These are phyloP conservation scores for Rhizopogon vinicolor DNA, from an alignment of 768 basidiomycete species.

Conservation along the genomic window DNA sequence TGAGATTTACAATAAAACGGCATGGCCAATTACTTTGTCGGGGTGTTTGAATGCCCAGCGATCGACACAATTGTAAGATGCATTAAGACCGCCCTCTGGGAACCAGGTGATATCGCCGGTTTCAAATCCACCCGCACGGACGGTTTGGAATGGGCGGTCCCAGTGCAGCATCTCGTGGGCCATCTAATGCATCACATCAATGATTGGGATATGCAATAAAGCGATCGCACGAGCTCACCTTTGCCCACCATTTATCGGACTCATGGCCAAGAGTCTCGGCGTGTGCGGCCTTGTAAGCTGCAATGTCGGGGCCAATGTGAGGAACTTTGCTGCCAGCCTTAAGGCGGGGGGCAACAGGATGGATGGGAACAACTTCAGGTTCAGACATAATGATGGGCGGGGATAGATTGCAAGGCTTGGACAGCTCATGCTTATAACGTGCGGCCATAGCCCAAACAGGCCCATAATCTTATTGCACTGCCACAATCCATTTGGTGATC, in stretches of 20 bases:
- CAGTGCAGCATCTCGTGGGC: conserved; percentile 79
- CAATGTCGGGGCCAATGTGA: conserved; percentile 74
- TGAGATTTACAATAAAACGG: neutral
- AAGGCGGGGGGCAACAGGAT: conserved; percentile 78
- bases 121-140: conserved; percentile 77
- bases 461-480: neutral
- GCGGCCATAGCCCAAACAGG: neutral
- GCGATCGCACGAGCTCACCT: conserved; percentile 36
- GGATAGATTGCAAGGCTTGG: neutral
- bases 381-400: conserved; percentile 34
- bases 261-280: conserved; percentile 67
- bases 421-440: neutral
- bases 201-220: neutral
- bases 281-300: conserved; percentile 70
- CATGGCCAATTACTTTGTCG: conserved; percentile 48
- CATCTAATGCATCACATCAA: conserved; percentile 31
- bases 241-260: conserved; percentile 86
- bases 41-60: conserved; percentile 92
- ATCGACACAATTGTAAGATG: conserved; percentile 96
- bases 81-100: conserved; percentile 90
- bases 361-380: conserved; percentile 33
- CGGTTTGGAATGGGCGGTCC: conserved; percentile 87
- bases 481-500: neutral
- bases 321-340: conserved; percentile 58
- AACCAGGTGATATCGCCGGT: conserved; percentile 94